A percentile compares a stretch with the other conserved stretches of the same genome.
Evolutionary conservation across 139 green algal genomes (phyloP).

Genomic region (Gonium pectorale): DNA sequence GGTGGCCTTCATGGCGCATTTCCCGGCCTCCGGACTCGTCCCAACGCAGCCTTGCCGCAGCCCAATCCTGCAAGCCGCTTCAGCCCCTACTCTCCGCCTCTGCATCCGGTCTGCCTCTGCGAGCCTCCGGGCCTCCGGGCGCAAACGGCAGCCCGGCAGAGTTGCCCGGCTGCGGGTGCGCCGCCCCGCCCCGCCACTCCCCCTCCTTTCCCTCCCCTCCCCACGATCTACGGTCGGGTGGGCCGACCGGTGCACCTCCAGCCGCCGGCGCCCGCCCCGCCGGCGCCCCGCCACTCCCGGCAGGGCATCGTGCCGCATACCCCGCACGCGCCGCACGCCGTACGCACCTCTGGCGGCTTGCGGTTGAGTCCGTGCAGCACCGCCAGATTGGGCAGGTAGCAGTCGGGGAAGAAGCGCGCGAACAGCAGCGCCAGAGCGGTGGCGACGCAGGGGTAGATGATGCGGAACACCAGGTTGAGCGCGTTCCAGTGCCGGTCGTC

Average conservation of each 20-base stretch:
- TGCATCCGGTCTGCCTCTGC: too few species aligned
- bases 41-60: too few species aligned
- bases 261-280: not conserved
- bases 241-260: not conserved
- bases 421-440: slow-evolving; percentile 23
- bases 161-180: too few species aligned
- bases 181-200: too few species aligned
- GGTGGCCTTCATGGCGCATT: too few species aligned
- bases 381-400: slow-evolving; percentile 32
- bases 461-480: slow-evolving; percentile 36
- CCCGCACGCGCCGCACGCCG: not conserved
- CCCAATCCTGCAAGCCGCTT: too few species aligned
- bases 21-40: too few species aligned
- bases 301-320: not conserved
- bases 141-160: too few species aligned
- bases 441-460: slow-evolving; percentile 30
- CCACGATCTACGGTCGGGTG: not conserved
- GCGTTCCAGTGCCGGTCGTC: slow-evolving; percentile 22
- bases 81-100: too few species aligned
- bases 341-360: not conserved
- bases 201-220: not conserved
- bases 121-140: too few species aligned
- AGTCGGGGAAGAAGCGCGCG: slow-evolving; percentile 27
- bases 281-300: not conserved
- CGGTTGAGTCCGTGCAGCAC: slow-evolving; percentile 42